Base-by-base conservation (phyloP, 306 rosid genomes). In the Medicago ruthenica region DNA sequence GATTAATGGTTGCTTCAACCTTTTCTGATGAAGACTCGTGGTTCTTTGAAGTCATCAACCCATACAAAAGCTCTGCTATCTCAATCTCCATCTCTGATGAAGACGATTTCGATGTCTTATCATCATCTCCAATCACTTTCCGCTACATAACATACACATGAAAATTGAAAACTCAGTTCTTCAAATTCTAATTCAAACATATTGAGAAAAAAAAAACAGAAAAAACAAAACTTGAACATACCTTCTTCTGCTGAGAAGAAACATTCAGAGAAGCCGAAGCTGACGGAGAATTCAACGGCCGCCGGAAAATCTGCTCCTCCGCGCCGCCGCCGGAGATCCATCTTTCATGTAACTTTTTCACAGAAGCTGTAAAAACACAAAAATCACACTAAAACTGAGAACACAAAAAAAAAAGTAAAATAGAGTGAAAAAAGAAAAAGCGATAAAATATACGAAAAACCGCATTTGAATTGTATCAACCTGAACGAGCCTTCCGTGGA, bases 401-500 rank as follows among this genome's bases (percentile, higher is more conserved):
- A 8, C 20, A 24, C 13, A 67, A 36, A 57, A 39, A 68, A 16
- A 0, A 7, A 76, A n/a, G 64, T 24, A 9, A 8, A 76, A 54
- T 36, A 4, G 10, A 66, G 9, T 6, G 12, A 14, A 66, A 18
- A 60, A 18, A 55, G 3, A 15, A 50, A 53, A 53, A 54, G 15
- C n/a, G 34, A 16, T 9, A 11, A 70, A 9, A 9, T n/a, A 70
- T 48, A 31, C 9, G 5, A 17, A 51, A 80, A 37, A 77, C 22
- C 18, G 27, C 62, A 71, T 24, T 60, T 16, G 27, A 10, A 27
- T 51, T 1, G 22, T 57, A 10, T 10, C 69, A 79, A 91, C 97
- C 93, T 79, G 97, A 88, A 82, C 97, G 97, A 80, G 96, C 89
- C 76, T 89, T 92, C 73, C 95, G 84, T 7, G 97, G 97, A 37